Evolutionary conservation across 257 asterid genomes (phyloP).

Genomic region (Solanum chilense): DNA sequence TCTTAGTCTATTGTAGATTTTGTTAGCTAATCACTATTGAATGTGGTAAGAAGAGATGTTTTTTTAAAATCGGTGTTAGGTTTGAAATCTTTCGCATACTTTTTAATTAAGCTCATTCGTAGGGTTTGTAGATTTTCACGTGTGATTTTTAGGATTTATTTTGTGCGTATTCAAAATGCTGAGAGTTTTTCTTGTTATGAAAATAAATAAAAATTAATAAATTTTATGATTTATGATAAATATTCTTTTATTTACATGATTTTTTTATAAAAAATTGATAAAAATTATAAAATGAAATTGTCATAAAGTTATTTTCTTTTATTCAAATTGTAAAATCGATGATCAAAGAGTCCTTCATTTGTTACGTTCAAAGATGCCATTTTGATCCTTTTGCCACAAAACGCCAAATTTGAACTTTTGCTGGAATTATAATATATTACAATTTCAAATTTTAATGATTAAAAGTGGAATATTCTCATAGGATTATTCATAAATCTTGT

Average conservation of each 20-base stretch:
- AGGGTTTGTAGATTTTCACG: too few species aligned
- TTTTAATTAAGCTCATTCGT: background rate
- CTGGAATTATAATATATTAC: background rate
- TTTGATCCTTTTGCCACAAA: background rate
- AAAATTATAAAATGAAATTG: background rate
- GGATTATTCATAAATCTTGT: background rate
- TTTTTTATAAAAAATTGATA: background rate
- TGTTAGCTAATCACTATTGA: background rate
- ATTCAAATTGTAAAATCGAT: background rate
- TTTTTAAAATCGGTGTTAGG: background rate
- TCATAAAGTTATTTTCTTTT: background rate
- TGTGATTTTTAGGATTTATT: too few species aligned
- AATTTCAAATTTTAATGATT: background rate
- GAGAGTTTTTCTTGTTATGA: background rate
- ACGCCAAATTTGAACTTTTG: background rate
- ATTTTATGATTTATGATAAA: background rate
- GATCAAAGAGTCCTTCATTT: background rate
- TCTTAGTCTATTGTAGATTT: background rate
- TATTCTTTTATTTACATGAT: background rate
- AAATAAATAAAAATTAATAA: fast-evolving
- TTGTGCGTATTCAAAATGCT: too few species aligned
- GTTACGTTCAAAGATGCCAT: background rate
- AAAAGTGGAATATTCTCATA: background rate
- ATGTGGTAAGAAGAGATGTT: too few species aligned
- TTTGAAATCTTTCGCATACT: too few species aligned